These are phyloP conservation scores for Poa pratensis DNA, from an alignment of 176 grass and related monocot genomes.

Conservation along the genomic window DNA sequence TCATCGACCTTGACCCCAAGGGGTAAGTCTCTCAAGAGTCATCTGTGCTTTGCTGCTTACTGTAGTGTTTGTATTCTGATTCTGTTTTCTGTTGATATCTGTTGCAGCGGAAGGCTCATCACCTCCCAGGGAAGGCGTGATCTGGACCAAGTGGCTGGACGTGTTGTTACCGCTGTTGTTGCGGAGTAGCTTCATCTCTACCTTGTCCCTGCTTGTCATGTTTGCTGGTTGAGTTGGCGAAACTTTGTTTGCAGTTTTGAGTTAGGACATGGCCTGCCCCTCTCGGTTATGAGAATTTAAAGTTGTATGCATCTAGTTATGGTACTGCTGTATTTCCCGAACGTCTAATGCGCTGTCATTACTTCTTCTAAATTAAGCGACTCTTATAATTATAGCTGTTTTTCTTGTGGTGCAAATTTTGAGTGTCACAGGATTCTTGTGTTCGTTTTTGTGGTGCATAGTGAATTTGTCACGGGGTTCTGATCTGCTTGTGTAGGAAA, in stretches of 20 bases:
- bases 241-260: constrained; percentile 33
- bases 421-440: neutral
- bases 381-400: neutral
- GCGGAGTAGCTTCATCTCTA: neutral
- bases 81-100: neutral
- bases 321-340: constrained; percentile 7
- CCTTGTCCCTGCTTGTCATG: neutral
- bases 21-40: constrained; percentile 44
- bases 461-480: neutral
- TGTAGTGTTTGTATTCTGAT: neutral
- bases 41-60: neutral
- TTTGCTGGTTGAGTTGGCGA: constrained; percentile 23
- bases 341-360: constrained; percentile 9
- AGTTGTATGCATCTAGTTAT: constrained; percentile 41
- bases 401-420: neutral
- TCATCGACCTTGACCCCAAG: constrained; percentile 66
- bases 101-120: constrained; percentile 6
- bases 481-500: neutral
- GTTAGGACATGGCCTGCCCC: constrained; percentile 30
- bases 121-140: constrained; percentile 4
- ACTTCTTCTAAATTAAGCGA: neutral
- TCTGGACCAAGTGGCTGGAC: constrained; percentile 2
- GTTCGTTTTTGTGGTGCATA: neutral
- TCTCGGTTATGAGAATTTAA: constrained; percentile 23
- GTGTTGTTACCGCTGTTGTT: neutral